Evolutionary conservation across 73 alveolate genomes (phyloP).

Genomic region (Tetrahymena elliotti): DNA sequence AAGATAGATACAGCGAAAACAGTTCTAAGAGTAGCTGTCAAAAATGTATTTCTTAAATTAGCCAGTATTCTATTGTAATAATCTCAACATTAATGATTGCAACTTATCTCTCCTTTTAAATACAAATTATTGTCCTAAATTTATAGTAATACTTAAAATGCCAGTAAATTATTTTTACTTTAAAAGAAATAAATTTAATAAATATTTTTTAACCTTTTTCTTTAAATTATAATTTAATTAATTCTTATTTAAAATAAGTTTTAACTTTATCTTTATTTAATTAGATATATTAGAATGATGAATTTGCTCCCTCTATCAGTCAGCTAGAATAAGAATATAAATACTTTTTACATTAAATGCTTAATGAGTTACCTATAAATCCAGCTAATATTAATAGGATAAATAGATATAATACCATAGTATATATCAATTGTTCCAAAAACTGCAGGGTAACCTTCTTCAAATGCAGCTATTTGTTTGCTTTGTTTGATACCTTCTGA

Average conservation of each 20-base stretch:
- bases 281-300: not conserved
- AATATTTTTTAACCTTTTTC: too few species aligned
- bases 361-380: not conserved
- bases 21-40: not conserved
- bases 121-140: not conserved
- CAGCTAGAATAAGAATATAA: not conserved
- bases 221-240: too few species aligned
- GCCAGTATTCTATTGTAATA: not conserved
- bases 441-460: not conserved
- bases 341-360: not conserved
- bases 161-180: not conserved
- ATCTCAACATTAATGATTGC: not conserved
- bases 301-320: not conserved
- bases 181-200: too few species aligned
- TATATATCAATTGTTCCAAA: not conserved
- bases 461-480: not conserved
- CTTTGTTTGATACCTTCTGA: not conserved
- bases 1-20: not conserved
- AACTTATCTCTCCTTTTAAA: not conserved
- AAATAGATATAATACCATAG: not conserved
- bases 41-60: not conserved
- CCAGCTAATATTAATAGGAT: not conserved
- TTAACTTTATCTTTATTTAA: not conserved
- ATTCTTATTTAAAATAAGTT: too few species aligned
- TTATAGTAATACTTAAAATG: not conserved